Conservation (phyloP, 1,284 basidiomycete species). For the Fomitopsis palustris region DNA sequence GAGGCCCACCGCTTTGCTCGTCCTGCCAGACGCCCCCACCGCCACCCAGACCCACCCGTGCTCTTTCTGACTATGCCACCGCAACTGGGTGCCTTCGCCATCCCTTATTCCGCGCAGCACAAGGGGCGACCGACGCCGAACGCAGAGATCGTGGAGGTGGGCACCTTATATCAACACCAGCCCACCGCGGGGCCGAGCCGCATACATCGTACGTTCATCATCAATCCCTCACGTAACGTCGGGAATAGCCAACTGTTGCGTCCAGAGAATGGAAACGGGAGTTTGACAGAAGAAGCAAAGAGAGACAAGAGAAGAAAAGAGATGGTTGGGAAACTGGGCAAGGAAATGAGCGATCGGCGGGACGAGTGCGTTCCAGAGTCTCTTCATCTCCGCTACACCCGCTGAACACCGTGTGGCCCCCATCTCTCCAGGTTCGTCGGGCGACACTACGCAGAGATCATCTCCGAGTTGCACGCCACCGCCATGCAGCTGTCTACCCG, state of each 20-base stretch:
- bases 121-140: slow-evolving; percentile 30
- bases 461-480: slow-evolving; percentile 49
- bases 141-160: slow-evolving; percentile 20
- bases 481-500: slow-evolving; percentile 59
- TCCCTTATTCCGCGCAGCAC: slow-evolving; percentile 41
- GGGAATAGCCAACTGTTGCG: neutral
- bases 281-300: slow-evolving; percentile 37
- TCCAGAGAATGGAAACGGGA: neutral
- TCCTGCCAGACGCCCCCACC: neutral
- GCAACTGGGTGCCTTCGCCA: slow-evolving; percentile 49
- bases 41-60: too few species aligned
- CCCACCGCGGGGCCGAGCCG: slow-evolving; percentile 38
- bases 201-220: slow-evolving; percentile 32
- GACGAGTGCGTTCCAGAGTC: slow-evolving; percentile 56
- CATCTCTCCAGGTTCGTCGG: slow-evolving; percentile 26
- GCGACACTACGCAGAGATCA: slow-evolving; percentile 48
- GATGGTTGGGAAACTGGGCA: slow-evolving; percentile 60
- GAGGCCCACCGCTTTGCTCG: neutral
- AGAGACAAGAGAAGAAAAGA: slow-evolving; percentile 66
- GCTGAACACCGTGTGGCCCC: neutral
- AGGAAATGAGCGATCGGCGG: slow-evolving; percentile 65
- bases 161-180: slow-evolving; percentile 26
- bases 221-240: neutral
- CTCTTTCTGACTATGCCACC: slow-evolving; percentile 37
- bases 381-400: neutral